phyloP scores from a whole-genome alignment of 495 filamentous ascomycete genomes.

The Penicillium simplicissimum region DNA sequence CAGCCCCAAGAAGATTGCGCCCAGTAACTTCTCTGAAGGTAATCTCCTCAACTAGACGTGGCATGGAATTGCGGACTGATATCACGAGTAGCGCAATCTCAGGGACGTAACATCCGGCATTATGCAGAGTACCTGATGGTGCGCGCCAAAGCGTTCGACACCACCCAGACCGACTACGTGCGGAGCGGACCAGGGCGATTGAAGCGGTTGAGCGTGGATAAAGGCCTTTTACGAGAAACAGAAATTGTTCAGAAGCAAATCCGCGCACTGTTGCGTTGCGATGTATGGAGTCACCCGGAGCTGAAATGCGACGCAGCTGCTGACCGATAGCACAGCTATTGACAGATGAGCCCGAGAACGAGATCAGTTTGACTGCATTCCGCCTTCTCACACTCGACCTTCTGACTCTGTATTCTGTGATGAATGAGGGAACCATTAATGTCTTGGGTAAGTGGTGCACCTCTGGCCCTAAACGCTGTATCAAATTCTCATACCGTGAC shows the following conservation, averaged over 20 bases:
- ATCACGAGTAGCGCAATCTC: conserved; percentile 68
- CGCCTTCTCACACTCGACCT: conserved; percentile 88
- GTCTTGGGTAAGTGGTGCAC: conserved; percentile 69
- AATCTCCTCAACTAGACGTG: conserved; percentile 30
- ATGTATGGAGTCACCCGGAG: conserved; percentile 59
- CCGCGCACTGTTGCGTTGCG: conserved; percentile 79
- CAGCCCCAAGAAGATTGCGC: conserved; percentile 79
- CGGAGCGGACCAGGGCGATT: conserved; percentile 77
- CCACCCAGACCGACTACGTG: conserved; percentile 88
- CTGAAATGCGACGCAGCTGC: conserved; percentile 15
- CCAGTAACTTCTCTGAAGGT: conserved; percentile 93
- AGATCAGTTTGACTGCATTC: conserved; percentile 96
- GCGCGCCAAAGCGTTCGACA: conserved; percentile 76
- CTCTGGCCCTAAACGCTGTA: not conserved
- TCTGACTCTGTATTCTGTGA: conserved; percentile 85
- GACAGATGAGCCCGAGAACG: conserved; percentile 88
- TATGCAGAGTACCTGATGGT: conserved; percentile 86
- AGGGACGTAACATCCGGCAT: conserved; percentile 90
- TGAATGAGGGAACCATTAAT: conserved; percentile 98
- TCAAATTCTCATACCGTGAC: conserved; percentile 22
- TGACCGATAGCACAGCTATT: conserved; percentile 64
- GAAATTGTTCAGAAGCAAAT: conserved; percentile 91
- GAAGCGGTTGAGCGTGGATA: conserved; percentile 86
- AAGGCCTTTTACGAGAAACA: conserved; percentile 89
- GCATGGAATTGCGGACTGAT: conserved; percentile 15